phyloP scores from a whole-genome alignment of 495 filamentous ascomycete genomes.

The Astrocystis sublimbata region DNA sequence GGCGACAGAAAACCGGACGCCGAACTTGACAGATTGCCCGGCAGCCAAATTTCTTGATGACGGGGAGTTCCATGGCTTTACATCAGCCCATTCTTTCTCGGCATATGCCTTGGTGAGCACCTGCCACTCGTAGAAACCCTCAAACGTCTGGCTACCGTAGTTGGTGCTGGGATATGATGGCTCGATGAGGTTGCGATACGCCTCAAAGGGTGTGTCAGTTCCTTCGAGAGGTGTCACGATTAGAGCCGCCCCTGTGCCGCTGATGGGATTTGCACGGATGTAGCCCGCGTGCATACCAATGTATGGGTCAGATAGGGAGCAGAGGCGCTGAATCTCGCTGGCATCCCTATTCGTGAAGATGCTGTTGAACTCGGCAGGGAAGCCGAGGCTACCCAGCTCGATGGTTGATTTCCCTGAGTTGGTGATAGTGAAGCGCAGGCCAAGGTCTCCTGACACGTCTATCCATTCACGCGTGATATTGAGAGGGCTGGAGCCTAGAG shows the following conservation, averaged over 20 bases:
- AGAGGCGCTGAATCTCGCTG: constrained; percentile 40
- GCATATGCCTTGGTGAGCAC: constrained; percentile 49
- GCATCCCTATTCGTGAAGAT: constrained; percentile 54
- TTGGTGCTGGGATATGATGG: constrained; percentile 27
- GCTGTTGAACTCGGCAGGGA: constrained; percentile 57
- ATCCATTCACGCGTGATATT: constrained; percentile 49
- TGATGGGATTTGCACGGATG: constrained; percentile 45
- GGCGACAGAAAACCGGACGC: constrained; percentile 48
- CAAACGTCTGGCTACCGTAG: constrained; percentile 53
- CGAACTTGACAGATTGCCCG: constrained; percentile 43
- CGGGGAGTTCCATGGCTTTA: constrained; percentile 50
- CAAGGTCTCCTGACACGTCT: constrained; percentile 45
- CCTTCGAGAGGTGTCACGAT: constrained; percentile 50
- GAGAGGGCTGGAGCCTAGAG: constrained; percentile 35
- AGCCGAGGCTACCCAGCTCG: constrained; percentile 54
- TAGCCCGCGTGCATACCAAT: constrained; percentile 55
- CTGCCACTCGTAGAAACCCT: constrained; percentile 57
- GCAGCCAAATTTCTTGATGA: constrained; percentile 42
- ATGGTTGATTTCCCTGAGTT: constrained; percentile 40
- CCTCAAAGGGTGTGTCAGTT: constrained; percentile 46
- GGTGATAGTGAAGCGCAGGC: constrained; percentile 46
- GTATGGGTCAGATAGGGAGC: constrained; percentile 52
- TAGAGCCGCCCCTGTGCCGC: constrained; percentile 47
- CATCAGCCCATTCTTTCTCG: constrained; percentile 48
- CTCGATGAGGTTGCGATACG: constrained; percentile 49